Conservation (phyloP, 495 filamentous ascomycete species). For the Articulospora tetracladia region DNA sequence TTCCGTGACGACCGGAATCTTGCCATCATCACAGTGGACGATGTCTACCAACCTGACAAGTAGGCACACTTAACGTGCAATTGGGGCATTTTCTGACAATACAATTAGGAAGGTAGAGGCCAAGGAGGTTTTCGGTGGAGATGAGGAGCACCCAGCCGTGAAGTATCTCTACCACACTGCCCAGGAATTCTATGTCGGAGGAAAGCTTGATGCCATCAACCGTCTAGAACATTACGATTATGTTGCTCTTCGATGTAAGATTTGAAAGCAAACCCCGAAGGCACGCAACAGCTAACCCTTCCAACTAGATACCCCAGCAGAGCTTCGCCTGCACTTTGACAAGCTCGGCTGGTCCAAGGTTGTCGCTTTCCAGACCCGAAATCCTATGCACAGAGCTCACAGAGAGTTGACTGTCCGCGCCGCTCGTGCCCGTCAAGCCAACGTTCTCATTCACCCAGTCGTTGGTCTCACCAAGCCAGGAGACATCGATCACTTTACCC, state of each 20-base stretch:
- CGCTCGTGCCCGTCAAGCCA: conserved; percentile 90
- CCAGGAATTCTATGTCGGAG: conserved; percentile 88
- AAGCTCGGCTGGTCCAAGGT: conserved; percentile 97
- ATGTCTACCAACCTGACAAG: conserved; percentile 97
- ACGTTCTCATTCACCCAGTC: conserved; percentile 98
- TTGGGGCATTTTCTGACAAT: conserved; percentile 29
- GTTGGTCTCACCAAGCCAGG: conserved; percentile 98
- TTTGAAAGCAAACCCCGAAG: not conserved
- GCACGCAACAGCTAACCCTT: not conserved
- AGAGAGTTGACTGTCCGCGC: conserved; percentile 95
- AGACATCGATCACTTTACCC: conserved; percentile 99
- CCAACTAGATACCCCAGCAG: conserved; percentile 79
- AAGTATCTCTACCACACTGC: conserved; percentile 78
- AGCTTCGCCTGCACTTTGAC: conserved; percentile 94
- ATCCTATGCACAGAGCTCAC: conserved; percentile 99
- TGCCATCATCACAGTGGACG: conserved; percentile 92
- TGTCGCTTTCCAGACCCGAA: conserved; percentile 97
- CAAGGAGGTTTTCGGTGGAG: conserved; percentile 89
- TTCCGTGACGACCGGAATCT: conserved; percentile 95
- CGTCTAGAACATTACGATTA: conserved; percentile 98
- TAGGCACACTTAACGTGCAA: conserved; percentile 40
- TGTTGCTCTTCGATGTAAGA: conserved; percentile 86
- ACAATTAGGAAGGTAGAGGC: conserved; percentile 76
- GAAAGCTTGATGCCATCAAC: conserved; percentile 92
- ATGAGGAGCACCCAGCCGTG: conserved; percentile 86